These are phyloP conservation scores for Neobulgaria alba DNA, from an alignment of 2,329 filamentous ascomycete genomes.

Conservation along the genomic window DNA sequence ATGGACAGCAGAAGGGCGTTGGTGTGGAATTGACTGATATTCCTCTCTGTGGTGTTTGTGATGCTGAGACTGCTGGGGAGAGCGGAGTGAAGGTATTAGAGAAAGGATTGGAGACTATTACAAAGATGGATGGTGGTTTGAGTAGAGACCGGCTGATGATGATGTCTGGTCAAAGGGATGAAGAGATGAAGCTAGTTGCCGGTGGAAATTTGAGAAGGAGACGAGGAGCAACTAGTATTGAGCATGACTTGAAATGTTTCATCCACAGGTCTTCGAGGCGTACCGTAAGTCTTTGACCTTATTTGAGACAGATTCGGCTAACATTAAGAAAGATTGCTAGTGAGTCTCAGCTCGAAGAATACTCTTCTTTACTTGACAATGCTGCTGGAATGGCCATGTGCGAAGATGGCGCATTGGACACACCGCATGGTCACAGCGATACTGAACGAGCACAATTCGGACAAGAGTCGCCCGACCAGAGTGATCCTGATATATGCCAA, in stretches of 20 bases:
- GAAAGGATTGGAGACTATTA: constrained; percentile 36
- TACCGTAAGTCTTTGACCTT: background rate
- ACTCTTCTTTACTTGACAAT: constrained; percentile 12
- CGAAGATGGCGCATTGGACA: constrained; percentile 13
- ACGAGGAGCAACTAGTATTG: constrained; percentile 3
- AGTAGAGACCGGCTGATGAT: constrained; percentile 37
- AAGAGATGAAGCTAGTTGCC: constrained; percentile 3
- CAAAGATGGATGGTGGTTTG: constrained; percentile 39
- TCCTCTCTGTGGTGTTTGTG: constrained; percentile 42
- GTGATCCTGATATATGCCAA: constrained; percentile 36
- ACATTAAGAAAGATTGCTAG: background rate
- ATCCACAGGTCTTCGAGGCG: constrained; percentile 5
- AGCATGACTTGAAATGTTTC: constrained; percentile 8
- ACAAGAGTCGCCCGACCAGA: background rate
- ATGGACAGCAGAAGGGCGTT: constrained; percentile 7
- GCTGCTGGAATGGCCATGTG: constrained; percentile 14
- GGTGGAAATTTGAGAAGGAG: background rate
- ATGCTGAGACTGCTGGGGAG: constrained; percentile 30
- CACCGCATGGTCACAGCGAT: background rate
- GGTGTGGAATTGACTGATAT: constrained; percentile 37
- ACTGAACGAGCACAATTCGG: background rate
- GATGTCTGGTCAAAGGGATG: constrained; percentile 10
- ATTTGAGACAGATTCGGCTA: constrained; percentile 1
- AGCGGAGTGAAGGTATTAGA: constrained; percentile 30
- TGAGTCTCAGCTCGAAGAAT: constrained; percentile 5